A percentile compares a stretch with the other conserved stretches of the same genome.
Conservation (phyloP, 2,329 filamentous ascomycete genomes). For the Pseudogymnoascus sp. region DNA sequence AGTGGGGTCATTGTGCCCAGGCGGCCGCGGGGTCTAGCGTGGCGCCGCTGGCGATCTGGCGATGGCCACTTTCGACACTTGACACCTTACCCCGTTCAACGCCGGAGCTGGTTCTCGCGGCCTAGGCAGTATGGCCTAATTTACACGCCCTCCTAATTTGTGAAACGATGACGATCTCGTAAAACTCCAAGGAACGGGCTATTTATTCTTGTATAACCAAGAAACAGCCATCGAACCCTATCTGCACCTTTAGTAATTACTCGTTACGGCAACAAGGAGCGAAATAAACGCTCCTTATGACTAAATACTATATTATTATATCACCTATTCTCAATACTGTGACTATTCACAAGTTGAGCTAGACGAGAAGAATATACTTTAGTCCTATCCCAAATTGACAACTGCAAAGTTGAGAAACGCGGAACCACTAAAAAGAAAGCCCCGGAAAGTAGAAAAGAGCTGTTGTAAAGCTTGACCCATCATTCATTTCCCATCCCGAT, state of each 20-base stretch:
- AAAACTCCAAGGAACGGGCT: not conserved
- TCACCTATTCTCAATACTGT: too few species aligned
- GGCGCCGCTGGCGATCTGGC: not conserved
- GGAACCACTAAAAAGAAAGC: not conserved
- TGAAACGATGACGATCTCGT: not conserved
- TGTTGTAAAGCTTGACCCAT: not conserved
- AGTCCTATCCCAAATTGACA: not conserved
- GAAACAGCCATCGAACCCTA: not conserved
- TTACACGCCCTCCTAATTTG: not conserved
- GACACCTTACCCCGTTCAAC: not conserved
- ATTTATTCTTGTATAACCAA: not conserved
- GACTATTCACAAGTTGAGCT: too few species aligned
- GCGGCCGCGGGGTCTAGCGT: not conserved
- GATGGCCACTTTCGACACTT: not conserved
- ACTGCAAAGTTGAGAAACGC: not conserved
- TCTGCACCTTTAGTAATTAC: not conserved
- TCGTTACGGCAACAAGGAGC: not conserved
- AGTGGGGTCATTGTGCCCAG: not conserved
- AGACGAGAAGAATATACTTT: not conserved
- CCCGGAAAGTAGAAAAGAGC: not conserved
- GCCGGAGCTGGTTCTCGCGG: not conserved
- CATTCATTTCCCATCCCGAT: not conserved
- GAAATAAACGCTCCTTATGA: not conserved
- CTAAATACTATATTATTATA: not conserved
- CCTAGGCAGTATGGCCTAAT: not conserved